A percentile compares a stretch with the other conserved stretches of the same genome.
These are phyloP conservation scores for Ceratobasidium sp. DNA, from an alignment of 1,284 basidiomycete species.

Conservation along the genomic window DNA sequence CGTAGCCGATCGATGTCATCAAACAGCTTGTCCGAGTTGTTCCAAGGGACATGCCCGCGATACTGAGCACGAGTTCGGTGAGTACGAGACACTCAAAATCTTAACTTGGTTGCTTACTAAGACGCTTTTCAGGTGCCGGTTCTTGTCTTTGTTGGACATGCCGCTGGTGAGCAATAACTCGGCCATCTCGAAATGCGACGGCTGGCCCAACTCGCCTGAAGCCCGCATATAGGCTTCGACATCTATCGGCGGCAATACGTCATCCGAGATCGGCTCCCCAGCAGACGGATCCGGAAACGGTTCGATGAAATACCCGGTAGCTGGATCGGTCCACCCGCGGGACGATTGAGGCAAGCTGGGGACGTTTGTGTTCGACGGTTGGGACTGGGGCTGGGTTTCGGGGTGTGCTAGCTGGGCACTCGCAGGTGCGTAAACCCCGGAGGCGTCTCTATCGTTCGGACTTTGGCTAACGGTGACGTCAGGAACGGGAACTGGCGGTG, in stretches of 20 bases:
- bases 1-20: conserved; percentile 45
- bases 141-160: not conserved
- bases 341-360: no score
- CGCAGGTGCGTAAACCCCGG: no score
- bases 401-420: no score
- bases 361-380: no score
- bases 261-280: not conserved
- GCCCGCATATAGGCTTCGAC: conserved; percentile 1
- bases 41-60: not conserved
- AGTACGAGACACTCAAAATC: not conserved
- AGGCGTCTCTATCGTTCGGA: no score
- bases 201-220: not conserved
- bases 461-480: no score
- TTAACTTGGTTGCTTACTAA: not conserved
- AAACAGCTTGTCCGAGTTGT: conserved; percentile 43
- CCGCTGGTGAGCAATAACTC: not conserved
- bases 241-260: not conserved
- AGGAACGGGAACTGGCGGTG: no score
- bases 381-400: no score
- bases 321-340: no score
- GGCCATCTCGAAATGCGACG: not conserved
- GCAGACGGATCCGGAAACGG: not conserved
- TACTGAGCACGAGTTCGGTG: not conserved
- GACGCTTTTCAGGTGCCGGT: not conserved
- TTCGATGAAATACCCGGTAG: not conserved